Base-by-base conservation (phyloP, 2,329 filamentous ascomycete genomes). In the Cercospora zeae-maydis region DNA sequence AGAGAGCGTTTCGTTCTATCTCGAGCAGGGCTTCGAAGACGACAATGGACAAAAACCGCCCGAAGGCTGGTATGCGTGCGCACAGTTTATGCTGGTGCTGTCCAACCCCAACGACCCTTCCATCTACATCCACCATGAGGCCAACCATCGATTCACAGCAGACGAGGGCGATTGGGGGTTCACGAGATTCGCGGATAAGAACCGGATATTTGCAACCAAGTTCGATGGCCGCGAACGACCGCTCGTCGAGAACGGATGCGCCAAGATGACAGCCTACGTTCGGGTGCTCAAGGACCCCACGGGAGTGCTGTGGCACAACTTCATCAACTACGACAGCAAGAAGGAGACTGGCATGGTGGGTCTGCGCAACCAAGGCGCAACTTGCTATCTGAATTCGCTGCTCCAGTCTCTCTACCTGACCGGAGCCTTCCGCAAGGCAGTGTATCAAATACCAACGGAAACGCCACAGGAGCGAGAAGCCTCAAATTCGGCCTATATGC, bases 101-200 rank as follows among this genome's bases (percentile, higher is more conserved):
- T 97, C 91, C 88, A 99, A 98, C 76, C 88, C 89, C 51, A 91
- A 93, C 73, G 92, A 97, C 71, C 93, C 95, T n/a, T 87, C 87
- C 66, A 84, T 97, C 70, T 92, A 89, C 76, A 78, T 84, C 39
- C 83, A 83, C 56, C 90, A 96, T 71, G 83, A 82, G 47, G 95
- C 95, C n/a, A 92, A 93, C 70, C 95, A 99, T 75, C 89, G 95
- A 63, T 99, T 98, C 77, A 98, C 92, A 3, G 91, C 90, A 67
- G 95, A 98, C 47, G 95, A 99, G 77, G 92, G 92, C 24, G 95
- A 99, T 73, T 99, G 95, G 95, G 95, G 95, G 1, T 99, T 99
- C 76, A 99, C 95, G n/a, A 83, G 93, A 61, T 99, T 98, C 74
- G 87, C 92, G 11, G 95, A 98, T 75, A 84, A 96, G 55, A 85